These are phyloP conservation scores for Septoria linicola DNA, from an alignment of 2,329 filamentous ascomycete genomes.

Conservation along the genomic window DNA sequence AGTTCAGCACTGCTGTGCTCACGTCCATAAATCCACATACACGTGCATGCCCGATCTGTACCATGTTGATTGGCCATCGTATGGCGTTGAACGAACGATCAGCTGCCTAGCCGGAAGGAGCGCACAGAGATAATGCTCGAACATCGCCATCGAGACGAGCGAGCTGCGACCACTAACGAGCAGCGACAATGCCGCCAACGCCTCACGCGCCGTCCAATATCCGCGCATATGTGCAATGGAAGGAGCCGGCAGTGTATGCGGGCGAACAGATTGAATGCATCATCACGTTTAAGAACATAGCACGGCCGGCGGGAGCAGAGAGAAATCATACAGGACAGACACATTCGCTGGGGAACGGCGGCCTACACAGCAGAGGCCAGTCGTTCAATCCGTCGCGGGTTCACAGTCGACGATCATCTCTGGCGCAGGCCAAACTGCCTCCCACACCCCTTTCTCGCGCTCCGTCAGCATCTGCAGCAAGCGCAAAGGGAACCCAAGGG, in stretches of 20 bases:
- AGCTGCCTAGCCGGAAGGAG: no score
- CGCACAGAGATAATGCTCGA: constrained; percentile 14
- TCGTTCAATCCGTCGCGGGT: constrained; percentile 14
- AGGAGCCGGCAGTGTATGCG: constrained; percentile 90
- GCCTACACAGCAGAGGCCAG: constrained; percentile 23
- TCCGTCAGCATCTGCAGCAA: constrained; percentile 23
- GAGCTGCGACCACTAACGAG: constrained; percentile 11
- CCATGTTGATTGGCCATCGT: no score
- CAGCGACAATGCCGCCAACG: constrained; percentile 15
- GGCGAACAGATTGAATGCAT: constrained; percentile 94
- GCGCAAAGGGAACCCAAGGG: constrained; percentile 22
- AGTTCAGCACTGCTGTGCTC: no score
- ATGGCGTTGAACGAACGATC: no score
- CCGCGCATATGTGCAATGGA: constrained; percentile 93
- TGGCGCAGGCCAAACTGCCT: constrained; percentile 23
- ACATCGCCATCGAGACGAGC: constrained; percentile 12
- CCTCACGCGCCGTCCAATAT: constrained; percentile 61
- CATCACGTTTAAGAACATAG: constrained; percentile 91
- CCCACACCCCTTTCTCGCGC: constrained; percentile 20
- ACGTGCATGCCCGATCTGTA: no score
- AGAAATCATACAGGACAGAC: constrained; percentile 22
- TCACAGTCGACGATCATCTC: constrained; percentile 29
- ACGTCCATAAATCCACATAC: no score
- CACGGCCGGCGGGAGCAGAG: constrained; percentile 39
- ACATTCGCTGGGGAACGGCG: constrained; percentile 32